Percentiles rank a stretch among this genome's conserved stretches.
Conservation (phyloP, 352 stramenopile species). For the Phytophthora palmivora region DNA sequence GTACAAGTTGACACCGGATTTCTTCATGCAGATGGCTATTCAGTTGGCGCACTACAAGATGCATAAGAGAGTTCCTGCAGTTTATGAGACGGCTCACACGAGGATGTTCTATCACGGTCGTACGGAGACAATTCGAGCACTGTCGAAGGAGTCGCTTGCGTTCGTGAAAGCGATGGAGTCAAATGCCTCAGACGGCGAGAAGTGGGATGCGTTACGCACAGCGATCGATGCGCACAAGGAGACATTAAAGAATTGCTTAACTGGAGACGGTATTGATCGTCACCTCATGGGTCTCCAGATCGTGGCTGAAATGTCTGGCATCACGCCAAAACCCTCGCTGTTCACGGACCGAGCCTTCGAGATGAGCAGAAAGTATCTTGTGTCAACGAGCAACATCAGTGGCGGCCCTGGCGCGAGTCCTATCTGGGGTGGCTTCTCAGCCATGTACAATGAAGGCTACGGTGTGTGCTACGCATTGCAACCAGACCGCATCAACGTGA, state of each 20-base stretch:
- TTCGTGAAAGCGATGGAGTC: slow-evolving; percentile 94
- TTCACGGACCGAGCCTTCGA: slow-evolving; percentile 95
- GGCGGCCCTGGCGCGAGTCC: slow-evolving; percentile 92
- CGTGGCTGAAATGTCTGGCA: slow-evolving; percentile 92
- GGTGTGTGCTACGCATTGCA: slow-evolving; percentile 97
- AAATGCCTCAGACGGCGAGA: slow-evolving; percentile 59
- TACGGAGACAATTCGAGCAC: slow-evolving; percentile 92
- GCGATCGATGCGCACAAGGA: slow-evolving; percentile 93
- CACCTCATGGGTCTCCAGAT: slow-evolving; percentile 97
- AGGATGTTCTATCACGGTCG: slow-evolving; percentile 97
- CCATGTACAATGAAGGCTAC: slow-evolving; percentile 95
- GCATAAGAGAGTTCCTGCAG: slow-evolving; percentile 92
- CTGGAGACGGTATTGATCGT: slow-evolving; percentile 93
- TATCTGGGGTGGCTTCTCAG: slow-evolving; percentile 97
- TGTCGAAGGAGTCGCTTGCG: slow-evolving; percentile 89
- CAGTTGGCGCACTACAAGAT: slow-evolving; percentile 98
- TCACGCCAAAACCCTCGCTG: slow-evolving; percentile 87
- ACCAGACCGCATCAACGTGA: slow-evolving; percentile 95
- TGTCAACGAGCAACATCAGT: slow-evolving; percentile 96
- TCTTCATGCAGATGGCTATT: slow-evolving; percentile 97
- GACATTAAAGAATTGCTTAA: slow-evolving; percentile 87
- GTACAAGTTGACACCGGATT: slow-evolving; percentile 96
- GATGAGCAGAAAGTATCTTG: slow-evolving; percentile 94
- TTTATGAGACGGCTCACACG: slow-evolving; percentile 98
- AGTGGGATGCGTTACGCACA: slow-evolving; percentile 88